Conservation (phyloP, 2,329 filamentous ascomycete species). For the Trichoderma harzianum region DNA sequence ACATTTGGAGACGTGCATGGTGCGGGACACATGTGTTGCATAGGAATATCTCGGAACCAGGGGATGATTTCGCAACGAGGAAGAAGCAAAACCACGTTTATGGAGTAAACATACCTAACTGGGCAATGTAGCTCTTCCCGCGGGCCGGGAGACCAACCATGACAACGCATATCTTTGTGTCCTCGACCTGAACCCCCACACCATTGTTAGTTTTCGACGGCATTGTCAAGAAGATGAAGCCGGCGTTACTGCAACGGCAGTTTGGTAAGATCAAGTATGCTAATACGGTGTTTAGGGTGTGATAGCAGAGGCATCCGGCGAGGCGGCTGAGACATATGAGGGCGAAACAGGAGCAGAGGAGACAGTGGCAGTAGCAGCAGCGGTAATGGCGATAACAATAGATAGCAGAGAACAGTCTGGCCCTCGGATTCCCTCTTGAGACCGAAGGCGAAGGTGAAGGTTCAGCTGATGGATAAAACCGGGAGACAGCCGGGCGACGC, state of each 20-base stretch:
- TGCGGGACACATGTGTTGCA: neutral
- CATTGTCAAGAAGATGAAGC: constrained; percentile 34
- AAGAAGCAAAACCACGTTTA: neutral
- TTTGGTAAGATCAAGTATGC: constrained; percentile 11
- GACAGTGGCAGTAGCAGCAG: neutral
- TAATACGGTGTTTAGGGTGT: constrained; percentile 18
- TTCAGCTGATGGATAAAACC: neutral
- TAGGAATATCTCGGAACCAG: neutral
- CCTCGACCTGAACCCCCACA: constrained; percentile 81
- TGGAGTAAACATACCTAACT: constrained; percentile 67
- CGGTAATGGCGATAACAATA: neutral
- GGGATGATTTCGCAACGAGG: neutral
- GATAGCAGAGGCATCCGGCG: constrained; percentile 21
- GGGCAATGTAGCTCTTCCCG: constrained; percentile 95
- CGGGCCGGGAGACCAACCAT: constrained; percentile 97
- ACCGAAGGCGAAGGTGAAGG: neutral
- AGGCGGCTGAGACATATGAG: constrained; percentile 19
- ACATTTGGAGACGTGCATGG: neutral
- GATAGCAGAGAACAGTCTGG: neutral
- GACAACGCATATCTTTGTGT: constrained; percentile 94
- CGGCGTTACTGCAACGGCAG: neutral
- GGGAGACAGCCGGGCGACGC: neutral
- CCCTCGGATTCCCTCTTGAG: neutral
- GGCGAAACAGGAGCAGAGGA: neutral
- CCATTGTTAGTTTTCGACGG: constrained; percentile 55